Evolutionary conservation across 2,329 filamentous ascomycete species (phyloP).

Genomic region (Calonectria hawksworthii): DNA sequence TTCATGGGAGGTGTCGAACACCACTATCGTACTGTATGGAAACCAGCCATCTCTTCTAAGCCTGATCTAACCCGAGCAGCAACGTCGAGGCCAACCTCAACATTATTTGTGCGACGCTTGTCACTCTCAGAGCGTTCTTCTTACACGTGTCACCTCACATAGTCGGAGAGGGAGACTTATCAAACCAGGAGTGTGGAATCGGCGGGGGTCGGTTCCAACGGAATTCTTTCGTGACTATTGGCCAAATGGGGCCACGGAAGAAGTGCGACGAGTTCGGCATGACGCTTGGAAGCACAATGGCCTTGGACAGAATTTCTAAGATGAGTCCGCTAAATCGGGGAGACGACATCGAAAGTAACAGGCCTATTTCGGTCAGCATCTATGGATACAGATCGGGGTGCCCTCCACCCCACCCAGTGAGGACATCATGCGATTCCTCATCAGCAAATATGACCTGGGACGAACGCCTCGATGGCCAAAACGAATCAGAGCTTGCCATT

Average conservation of each 20-base stretch:
- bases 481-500: background rate
- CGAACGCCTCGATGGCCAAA: background rate
- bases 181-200: background rate
- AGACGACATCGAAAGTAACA: background rate
- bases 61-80: background rate
- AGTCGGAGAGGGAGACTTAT: background rate
- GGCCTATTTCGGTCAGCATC: background rate
- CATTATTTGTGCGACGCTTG: slow-evolving; percentile 28
- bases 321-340: background rate
- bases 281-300: background rate
- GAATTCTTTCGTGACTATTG: background rate
- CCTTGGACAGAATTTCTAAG: background rate
- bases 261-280: background rate
- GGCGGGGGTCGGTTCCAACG: background rate
- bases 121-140: slow-evolving; percentile 30
- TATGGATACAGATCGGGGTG: background rate
- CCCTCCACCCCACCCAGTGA: background rate
- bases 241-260: background rate
- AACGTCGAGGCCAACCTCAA: slow-evolving; percentile 34
- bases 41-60: background rate
- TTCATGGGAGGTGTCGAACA: slow-evolving; percentile 30
- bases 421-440: background rate
- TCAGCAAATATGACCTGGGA: background rate
- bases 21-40: background rate
- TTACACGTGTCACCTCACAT: slow-evolving; percentile 29